phyloP scores from a whole-genome alignment of 1,284 basidiomycete species.

The Trichosporon sp. region DNA sequence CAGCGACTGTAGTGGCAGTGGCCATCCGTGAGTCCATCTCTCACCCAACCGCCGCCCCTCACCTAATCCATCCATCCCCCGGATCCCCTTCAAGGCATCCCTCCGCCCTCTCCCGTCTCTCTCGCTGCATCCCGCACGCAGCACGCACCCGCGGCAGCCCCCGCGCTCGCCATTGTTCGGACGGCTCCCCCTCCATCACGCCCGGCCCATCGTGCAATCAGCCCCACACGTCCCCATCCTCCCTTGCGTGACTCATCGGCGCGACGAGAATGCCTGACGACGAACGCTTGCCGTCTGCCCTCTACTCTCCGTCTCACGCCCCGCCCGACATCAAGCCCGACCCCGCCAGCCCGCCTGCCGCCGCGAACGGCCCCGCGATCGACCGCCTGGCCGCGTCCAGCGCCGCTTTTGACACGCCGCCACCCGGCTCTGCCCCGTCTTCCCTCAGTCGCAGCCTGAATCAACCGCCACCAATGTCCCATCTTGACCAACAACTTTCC shows the following conservation, averaged over 20 bases:
- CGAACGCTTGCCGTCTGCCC: neutral
- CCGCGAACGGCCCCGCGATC: neutral
- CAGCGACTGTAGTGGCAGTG: neutral
- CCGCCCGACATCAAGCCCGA: constrained; percentile 2
- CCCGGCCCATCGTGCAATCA: neutral
- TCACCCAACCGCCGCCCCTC: neutral
- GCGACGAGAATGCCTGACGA: neutral
- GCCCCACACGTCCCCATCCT: neutral
- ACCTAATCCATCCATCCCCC: neutral
- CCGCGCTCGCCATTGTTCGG: neutral
- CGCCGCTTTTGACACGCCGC: neutral
- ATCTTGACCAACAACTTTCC: neutral
- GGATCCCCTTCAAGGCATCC: neutral
- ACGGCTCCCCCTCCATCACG: neutral
- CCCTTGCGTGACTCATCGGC: neutral
- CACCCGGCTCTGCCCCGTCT: neutral
- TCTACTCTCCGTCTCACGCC: neutral
- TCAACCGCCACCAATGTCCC: constrained; percentile 5
- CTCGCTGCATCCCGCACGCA: neutral
- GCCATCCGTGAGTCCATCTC: neutral
- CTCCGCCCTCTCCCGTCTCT: neutral
- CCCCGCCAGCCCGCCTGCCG: neutral
- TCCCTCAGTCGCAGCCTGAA: neutral
- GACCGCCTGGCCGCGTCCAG: neutral
- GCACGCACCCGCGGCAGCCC: neutral